Evolutionary conservation across 192 early-diverging fungal species (phyloP), one percentile per base, ranked within the genome.

Genomic region (Podila epicladia): DNA sequence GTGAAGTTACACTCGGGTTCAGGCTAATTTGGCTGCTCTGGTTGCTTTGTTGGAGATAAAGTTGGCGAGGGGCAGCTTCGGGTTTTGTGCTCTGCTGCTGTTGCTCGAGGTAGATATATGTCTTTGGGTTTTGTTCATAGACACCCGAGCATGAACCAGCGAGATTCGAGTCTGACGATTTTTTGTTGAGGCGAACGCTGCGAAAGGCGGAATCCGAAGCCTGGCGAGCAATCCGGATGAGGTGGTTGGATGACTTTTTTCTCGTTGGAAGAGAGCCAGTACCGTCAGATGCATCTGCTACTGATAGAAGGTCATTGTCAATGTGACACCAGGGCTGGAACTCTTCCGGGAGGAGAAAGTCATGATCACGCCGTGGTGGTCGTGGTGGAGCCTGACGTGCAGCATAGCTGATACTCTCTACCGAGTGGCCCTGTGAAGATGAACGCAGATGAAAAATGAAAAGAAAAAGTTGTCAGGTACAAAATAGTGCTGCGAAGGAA

Each of bases 51-150:
- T 24, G 53, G 53, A 55, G 53, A n/a, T 55, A 26, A 7, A 24
- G 22, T n/a, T 55, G 53, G 53, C 24, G 53, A 24, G 53, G 22
- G 35, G 9, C 9, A 55, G 9, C 0, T 24, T 55, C 20, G 53
- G 24, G 19, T 22, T n/a, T 55, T 55, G 53, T 9, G 20, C 26
- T 26, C 1, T 65, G 67, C 45, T 67, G 69, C 15, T 67, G 69
- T n/a, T 73, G 65, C 45, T 72, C 70, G 19, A 60, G 68, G 53
- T 68, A 73, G 48, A 72, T 65, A 20, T 80, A 69, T 0, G 50
- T 66, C 35, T 49, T 80, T 59, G 77, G 71, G 64, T 80, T 80
- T 22, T 80, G 77, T 55, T 80, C 77, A 35, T 80, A 80, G 4
- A 69, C 63, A 22, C 53, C 66, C 4, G 60, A 1, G n/a, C 29